Base-by-base conservation (phyloP, 768 basidiomycete genomes). In the Chalciporus sphaerocephalus region DNA sequence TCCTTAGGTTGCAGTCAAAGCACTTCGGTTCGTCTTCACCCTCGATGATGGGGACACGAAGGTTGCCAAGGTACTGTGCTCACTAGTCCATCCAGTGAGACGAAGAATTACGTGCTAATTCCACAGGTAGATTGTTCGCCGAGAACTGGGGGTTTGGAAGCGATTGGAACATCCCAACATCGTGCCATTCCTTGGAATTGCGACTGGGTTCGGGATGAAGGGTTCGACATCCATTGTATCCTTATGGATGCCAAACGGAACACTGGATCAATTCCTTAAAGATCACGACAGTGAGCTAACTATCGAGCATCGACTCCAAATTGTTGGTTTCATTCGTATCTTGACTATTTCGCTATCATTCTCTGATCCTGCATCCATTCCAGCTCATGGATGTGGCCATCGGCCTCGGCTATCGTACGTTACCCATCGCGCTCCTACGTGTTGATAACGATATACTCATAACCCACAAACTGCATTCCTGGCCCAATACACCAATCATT, bases 211-310 rank as follows among this genome's bases (percentile, higher is more conserved):
- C 17, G 33, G 33, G 5, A 4, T 24, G 23, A 24, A 24, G 23
- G 23, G 9, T 25, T 17, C 36, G 6, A 22, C 32, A 22, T 45
- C 32, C 8, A 51, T 61, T 49, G 63, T 65, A 11, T 64, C 55
- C 10, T 52, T 59, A 3, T 64, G 63, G 63, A 48, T 60, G 46
- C 53, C 57, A 6, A 57, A 61, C 22, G 57, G 53, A 12, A 50
- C 49, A 3, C 47, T 64, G 7, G 50, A 37, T 6, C 30, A 36
- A 2, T 60, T 62, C 38, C 41, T 64, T 4, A 20, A 15, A 8
- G 44, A 27, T 4, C 18, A 45, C 6, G 34, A 50, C n/a, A 3
- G n/a, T 5, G 20, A 15, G 3, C 38, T 48, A n/a, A 2, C 15
- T 12, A 17, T 41, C 2, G 40, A 2, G 1, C 38, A 33, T 2